Conservation (phyloP, 352 stramenopile genomes). For the Phytophthora ramorum region DNA sequence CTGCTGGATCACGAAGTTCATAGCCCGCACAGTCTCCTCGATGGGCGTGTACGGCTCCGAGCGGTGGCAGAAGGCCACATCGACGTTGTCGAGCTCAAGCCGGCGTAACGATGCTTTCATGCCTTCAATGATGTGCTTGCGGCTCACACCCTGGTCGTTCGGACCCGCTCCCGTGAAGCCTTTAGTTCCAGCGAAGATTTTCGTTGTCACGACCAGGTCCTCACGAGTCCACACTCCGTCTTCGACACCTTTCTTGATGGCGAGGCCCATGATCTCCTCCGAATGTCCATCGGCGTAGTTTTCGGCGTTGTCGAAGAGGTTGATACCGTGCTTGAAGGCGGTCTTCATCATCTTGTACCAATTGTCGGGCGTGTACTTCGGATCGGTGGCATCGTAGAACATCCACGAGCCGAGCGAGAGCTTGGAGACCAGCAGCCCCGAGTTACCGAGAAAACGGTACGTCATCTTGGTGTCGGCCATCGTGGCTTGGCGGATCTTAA, state of each 20-base stretch:
- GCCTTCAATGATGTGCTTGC: slow-evolving; percentile 60
- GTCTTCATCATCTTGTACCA: slow-evolving; percentile 32
- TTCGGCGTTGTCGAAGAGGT: slow-evolving; percentile 27
- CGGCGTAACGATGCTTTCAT: not conserved
- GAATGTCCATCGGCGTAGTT: slow-evolving; percentile 21
- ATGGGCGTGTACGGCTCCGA: no score
- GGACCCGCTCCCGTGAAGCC: slow-evolving; percentile 23
- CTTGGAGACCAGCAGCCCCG: slow-evolving; percentile 49
- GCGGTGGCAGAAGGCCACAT: no score
- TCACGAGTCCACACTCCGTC: slow-evolving; percentile 48
- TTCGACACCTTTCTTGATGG: slow-evolving; percentile 50
- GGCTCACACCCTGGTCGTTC: slow-evolving; percentile 40
- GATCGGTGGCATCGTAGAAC: slow-evolving; percentile 34
- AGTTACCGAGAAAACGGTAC: slow-evolving; percentile 54
- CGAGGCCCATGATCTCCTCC: slow-evolving; percentile 46
- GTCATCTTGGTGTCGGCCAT: slow-evolving; percentile 41
- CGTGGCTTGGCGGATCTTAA: no score
- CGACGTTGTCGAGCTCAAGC: no score
- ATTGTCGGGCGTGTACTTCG: slow-evolving; percentile 17
- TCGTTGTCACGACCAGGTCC: slow-evolving; percentile 67
- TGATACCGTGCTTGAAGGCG: slow-evolving; percentile 21
- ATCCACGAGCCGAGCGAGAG: slow-evolving; percentile 50
- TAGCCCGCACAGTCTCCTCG: no score
- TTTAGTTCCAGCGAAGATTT: slow-evolving; percentile 50
- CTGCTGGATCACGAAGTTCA: no score